Percentiles rank a stretch among this genome's conserved stretches.
These are phyloP conservation scores for Lactarius vividus DNA, from an alignment of 768 basidiomycete species.

Conservation along the genomic window DNA sequence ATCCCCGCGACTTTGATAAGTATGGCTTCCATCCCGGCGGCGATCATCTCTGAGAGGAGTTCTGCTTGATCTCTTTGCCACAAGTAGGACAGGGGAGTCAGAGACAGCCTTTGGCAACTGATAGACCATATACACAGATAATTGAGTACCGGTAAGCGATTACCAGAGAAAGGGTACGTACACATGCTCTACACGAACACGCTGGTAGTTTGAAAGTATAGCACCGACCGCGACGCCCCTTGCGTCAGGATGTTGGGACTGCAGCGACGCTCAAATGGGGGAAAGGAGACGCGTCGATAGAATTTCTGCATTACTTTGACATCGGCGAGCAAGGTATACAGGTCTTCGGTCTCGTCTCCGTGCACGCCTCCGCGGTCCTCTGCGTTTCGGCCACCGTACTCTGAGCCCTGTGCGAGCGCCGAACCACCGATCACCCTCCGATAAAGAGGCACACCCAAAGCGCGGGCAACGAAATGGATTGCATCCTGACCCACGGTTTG, in stretches of 20 bases:
- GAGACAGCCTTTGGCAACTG: conserved; percentile 76
- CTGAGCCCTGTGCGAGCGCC: conserved; percentile 75
- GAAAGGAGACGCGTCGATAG: neutral
- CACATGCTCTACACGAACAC: conserved; percentile 98
- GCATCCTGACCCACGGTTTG: conserved; percentile 99
- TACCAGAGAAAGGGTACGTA: conserved; percentile 40
- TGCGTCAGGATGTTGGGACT: conserved; percentile 78
- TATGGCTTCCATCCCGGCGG: conserved; percentile 71
- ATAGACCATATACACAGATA: too few relatives aligned
- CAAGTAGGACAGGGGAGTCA: conserved; percentile 82
- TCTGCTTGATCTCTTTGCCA: conserved; percentile 94
- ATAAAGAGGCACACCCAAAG: conserved; percentile 84
- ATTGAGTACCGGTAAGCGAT: neutral
- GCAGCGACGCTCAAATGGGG: conserved; percentile 13
- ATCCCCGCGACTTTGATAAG: conserved; percentile 97
- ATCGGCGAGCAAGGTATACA: conserved; percentile 63
- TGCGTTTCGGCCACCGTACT: conserved; percentile 76
- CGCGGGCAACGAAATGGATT: conserved; percentile 79
- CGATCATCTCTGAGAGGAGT: conserved; percentile 84
- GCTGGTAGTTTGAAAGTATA: conserved; percentile 96
- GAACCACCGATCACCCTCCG: conserved; percentile 75
- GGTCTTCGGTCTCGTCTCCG: conserved; percentile 97
- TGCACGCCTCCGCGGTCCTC: conserved; percentile 46
- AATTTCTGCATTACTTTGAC: conserved; percentile 60
- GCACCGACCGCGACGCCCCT: conserved; percentile 92